Evolutionary conservation across 1,139 yeast species (phyloP).

Genomic region (Hyphopichia fennica): DNA sequence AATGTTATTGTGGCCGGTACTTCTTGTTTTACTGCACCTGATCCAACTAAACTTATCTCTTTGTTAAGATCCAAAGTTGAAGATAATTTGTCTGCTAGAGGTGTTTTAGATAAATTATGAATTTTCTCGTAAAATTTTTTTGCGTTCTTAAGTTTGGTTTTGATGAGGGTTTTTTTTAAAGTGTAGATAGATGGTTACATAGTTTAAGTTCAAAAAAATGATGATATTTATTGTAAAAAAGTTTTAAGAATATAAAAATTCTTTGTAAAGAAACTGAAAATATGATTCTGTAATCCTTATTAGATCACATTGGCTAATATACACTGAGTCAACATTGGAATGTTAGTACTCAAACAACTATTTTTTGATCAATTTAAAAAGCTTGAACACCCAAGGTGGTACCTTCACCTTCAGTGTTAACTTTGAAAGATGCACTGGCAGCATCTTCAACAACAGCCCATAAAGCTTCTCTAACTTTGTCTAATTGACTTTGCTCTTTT

Average conservation of each 20-base stretch:
- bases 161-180: not conserved
- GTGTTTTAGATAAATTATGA: slow-evolving; percentile 17
- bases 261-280: not conserved
- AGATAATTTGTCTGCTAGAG: slow-evolving; percentile 27
- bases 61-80: slow-evolving; percentile 64
- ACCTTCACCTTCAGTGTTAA: slow-evolving; percentile 61
- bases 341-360: too few species aligned
- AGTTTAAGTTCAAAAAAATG: not conserved
- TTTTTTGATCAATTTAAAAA: slow-evolving; percentile 22
- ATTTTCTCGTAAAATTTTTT: not conserved
- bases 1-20: slow-evolving; percentile 99
- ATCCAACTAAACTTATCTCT: slow-evolving; percentile 72
- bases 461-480: slow-evolving; percentile 61
- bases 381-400: slow-evolving; percentile 81
- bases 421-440: slow-evolving; percentile 39
- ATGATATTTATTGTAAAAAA: not conserved
- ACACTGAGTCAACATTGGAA: not conserved
- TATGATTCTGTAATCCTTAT: too few species aligned
- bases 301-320: not conserved
- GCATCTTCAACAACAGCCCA: slow-evolving; percentile 68
- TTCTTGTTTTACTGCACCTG: slow-evolving; percentile 79
- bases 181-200: not conserved
- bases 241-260: not conserved
- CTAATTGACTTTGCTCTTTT: slow-evolving; percentile 28
- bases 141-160: not conserved